These are phyloP conservation scores for Ocimum tenuiflorum DNA, from an alignment of 257 asterid species.

Conservation along the genomic window DNA sequence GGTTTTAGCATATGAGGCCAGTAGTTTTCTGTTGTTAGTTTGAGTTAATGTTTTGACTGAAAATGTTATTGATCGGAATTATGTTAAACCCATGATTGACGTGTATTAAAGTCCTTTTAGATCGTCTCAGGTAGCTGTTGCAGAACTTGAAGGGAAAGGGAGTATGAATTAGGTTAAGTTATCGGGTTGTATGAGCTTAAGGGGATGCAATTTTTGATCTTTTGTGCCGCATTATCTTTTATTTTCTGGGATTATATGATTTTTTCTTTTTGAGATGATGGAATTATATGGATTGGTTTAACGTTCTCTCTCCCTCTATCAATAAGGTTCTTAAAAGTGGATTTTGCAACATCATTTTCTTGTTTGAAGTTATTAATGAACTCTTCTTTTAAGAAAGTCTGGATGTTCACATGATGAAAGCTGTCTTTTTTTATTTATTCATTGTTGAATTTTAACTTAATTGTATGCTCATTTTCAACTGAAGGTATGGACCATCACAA, in stretches of 20 bases:
- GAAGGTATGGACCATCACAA: conserved; percentile 60
- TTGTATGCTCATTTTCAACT: conserved; percentile 3
- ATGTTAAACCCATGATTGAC: conserved; percentile 10
- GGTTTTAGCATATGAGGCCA: conserved; percentile 16
- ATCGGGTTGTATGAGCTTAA: conserved; percentile 20
- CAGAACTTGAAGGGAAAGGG: conserved; percentile 14
- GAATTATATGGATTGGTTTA: conserved; percentile 13
- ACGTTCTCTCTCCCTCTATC: background rate
- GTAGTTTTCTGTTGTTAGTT: conserved; percentile 17
- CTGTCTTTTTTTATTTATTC: background rate
- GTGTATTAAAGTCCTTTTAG: conserved; percentile 12
- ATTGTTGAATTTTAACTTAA: background rate
- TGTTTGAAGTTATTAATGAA: background rate
- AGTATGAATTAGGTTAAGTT: conserved; percentile 16
- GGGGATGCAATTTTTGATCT: conserved; percentile 33
- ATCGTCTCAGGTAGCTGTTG: conserved; percentile 17
- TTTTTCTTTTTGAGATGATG: too few relatives aligned
- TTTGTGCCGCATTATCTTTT: conserved; percentile 12
- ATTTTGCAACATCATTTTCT: background rate
- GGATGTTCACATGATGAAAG: conserved; percentile 6
- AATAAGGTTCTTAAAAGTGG: conserved; percentile 10
- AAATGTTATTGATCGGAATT: conserved; percentile 26
- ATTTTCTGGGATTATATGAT: background rate
- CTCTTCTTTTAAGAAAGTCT: background rate
- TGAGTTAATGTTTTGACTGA: conserved; percentile 27